phyloP scores from a whole-genome alignment of 768 basidiomycete genomes.

The Psilocybe cubensis region DNA sequence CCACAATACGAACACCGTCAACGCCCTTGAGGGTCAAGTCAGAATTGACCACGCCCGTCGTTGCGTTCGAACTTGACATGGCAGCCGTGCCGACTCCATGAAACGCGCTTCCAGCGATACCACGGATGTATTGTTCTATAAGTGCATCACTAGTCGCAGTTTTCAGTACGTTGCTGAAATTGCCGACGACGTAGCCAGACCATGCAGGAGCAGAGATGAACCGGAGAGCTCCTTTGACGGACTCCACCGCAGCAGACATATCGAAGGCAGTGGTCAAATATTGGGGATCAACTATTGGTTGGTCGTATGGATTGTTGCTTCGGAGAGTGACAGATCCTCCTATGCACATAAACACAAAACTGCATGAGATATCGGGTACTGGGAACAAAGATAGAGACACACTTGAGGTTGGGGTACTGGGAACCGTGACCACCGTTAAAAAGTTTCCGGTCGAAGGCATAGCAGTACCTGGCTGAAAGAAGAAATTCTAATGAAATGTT shows the following conservation, averaged over 20 bases:
- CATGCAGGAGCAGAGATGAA: constrained; percentile 31
- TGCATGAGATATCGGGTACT: background rate
- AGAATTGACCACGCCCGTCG: constrained; percentile 38
- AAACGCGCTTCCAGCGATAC: constrained; percentile 20
- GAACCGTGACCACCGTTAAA: background rate
- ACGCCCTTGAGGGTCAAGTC: constrained; percentile 37
- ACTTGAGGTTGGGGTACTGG: background rate
- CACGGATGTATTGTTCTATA: constrained; percentile 17
- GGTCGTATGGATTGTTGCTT: constrained; percentile 18
- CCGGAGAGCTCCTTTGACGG: constrained; percentile 22
- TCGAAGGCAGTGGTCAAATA: constrained; percentile 40
- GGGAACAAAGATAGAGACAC: background rate
- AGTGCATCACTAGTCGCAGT: constrained; percentile 25
- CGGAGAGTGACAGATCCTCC: constrained; percentile 4
- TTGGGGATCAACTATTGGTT: constrained; percentile 53
- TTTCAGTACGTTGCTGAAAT: constrained; percentile 21
- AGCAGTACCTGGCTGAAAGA: background rate
- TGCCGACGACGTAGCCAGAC: constrained; percentile 29
- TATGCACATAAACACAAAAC: background rate
- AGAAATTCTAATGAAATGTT: background rate
- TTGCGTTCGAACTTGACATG: constrained; percentile 31
- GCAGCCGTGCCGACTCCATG: constrained; percentile 37
- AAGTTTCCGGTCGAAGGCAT: background rate
- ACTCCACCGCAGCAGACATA: constrained; percentile 27
- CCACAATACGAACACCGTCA: constrained; percentile 39